Evolutionary conservation across 148 eudicot species (phyloP), one percentile per base, ranked within the genome.

Genomic region (Chenopodium formosanum): DNA sequence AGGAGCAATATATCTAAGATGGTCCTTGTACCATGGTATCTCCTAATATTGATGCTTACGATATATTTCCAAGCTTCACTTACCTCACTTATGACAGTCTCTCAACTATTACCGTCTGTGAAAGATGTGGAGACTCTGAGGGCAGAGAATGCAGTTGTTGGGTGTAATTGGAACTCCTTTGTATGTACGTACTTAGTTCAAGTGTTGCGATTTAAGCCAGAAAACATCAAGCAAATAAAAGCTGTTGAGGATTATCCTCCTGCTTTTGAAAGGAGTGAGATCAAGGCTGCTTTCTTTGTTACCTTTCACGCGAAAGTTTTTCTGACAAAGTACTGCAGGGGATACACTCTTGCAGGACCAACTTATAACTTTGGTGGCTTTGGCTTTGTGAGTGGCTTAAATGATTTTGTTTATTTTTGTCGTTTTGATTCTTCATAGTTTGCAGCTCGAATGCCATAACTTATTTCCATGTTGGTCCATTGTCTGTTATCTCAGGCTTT

Each of bases 241-340:
- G 82, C 82, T 7, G 74, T 82, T 53, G 80, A 73, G 47, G 86
- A 79, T n/a, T 88, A 88, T 77, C 80, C 80, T 1, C 27, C 19
- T 9, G 88, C 88, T 62, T 88, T 88, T 44, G 53, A 82, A 53
- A 83, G 74, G 37, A 83, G 90, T 17, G 75, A 84, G 46, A 88
- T 88, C 64, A 74, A 73, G 40, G 90, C 85, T 29, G 90, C 88
- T 44, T 86, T 83, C 78, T 79, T 88, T 68, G 81, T 84, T 53
- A 62, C 83, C 13, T 80, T 83, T 9, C 88, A 86, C 23, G 88
- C 90, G 58, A 82, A 86, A 52, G 84, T 88, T 9, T 88, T 88
- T 70, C 67, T 88, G 12, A 82, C 85, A n/a, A 77, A 77, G 63
- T 79, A 86, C 40, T 86, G 90, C 82, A 73, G 58, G 12, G 82